Base-by-base conservation (phyloP, 345 rosid genomes). In the Gossypium ekmanianum region DNA sequence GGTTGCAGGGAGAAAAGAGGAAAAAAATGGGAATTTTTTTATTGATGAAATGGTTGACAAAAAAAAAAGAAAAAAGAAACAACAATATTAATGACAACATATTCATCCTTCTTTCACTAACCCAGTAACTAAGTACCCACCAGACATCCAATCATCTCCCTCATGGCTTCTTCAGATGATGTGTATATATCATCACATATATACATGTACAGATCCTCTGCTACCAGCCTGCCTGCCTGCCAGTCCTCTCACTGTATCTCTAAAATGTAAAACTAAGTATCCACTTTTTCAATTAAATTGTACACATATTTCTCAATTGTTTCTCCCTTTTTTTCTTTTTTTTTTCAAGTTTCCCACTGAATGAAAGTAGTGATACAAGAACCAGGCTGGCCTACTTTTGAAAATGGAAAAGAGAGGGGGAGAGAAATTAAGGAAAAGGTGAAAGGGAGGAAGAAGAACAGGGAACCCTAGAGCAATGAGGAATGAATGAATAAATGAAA, bases 401-500 rank as follows among this genome's bases (percentile, higher is more conserved):
- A 84, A 75, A 78, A 73, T 73, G 74, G 75, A 56, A 71, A 67
- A 20, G 20, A 11, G 48, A 11, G 43, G 29, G 47, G n/a, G 61
- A 9, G 68, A 71, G 26, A 69, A 17, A 41, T 41, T 58, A 22
- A 76, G 6, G 56, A 65, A 12, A 70, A 59, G 47, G 64, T 54
- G 75, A 72, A 74, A 76, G 13, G 69, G 79, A 70, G 62, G 75
- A 76, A 34, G 7, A 72, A 72, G 75, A 70, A 79, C 71, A 62
- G 68, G 84, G 78, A 85, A 71, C 85, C 88, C 78, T 72, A 80
- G 86, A 82, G 82, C 81, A 86, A 82, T 81, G 89, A 79, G 83
- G 78, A 88, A 91, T 82, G 88, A 89, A 89, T 83, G 86, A 89
- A 91, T 76, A 76, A 87, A 90, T 79, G 74, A 71, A 75, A 80